Percentiles rank a stretch among this genome's conserved stretches.
Evolutionary conservation across 1,139 yeast genomes (phyloP).

Genomic region (Protomyces pachydermus): DNA sequence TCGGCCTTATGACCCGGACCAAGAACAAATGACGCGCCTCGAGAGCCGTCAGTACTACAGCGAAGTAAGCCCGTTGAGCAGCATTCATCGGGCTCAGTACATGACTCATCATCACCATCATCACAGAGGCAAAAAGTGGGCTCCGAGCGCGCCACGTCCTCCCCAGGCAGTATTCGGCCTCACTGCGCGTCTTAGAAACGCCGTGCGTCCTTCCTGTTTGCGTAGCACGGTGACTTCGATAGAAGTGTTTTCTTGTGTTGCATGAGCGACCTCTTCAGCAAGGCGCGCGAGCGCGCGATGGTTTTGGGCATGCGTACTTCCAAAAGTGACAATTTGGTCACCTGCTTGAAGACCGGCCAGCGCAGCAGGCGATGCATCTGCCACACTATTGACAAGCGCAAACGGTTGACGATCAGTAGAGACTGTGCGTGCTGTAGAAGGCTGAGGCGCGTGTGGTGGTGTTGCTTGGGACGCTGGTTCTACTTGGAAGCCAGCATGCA

Average conservation of each 20-base stretch:
- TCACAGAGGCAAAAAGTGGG: slow-evolving; percentile 51
- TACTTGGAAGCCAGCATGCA: slow-evolving; percentile 10
- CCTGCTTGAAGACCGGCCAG: slow-evolving; percentile 42
- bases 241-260: background rate
- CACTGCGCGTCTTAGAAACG: slow-evolving; percentile 37
- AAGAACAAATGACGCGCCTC: too few relatives aligned
- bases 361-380: slow-evolving; percentile 48
- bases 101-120: too few relatives aligned
- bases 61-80: too few relatives aligned
- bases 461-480: slow-evolving; percentile 42
- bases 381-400: slow-evolving; percentile 39
- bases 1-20: too few relatives aligned
- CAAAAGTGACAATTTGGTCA: slow-evolving; percentile 54
- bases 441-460: slow-evolving; percentile 37
- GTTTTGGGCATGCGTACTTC: slow-evolving; percentile 51
- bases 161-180: slow-evolving; percentile 59
- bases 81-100: too few relatives aligned
- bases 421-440: slow-evolving; percentile 36
- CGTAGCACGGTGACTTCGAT: slow-evolving; percentile 23
- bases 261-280: slow-evolving; percentile 38
- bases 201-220: slow-evolving; percentile 20
- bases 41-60: too few relatives aligned
- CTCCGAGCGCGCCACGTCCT: slow-evolving; percentile 71
- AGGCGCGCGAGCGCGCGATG: slow-evolving; percentile 47
- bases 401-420: slow-evolving; percentile 44